phyloP scores from a whole-genome alignment of 495 filamentous ascomycete genomes.

The Hypoxylon perforatum region DNA sequence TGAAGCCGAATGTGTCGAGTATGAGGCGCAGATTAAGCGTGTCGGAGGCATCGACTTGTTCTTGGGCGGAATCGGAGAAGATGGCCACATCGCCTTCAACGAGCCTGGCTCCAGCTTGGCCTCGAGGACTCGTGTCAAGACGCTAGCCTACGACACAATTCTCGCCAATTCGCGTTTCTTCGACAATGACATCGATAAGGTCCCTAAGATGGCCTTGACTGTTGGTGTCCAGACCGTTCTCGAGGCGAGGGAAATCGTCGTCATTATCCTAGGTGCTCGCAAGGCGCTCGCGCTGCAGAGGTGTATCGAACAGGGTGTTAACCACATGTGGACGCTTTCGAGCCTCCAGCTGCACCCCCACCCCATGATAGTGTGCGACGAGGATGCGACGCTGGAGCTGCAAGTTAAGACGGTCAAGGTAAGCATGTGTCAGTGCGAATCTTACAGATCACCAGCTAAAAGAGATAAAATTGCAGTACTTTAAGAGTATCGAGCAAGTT shows the following conservation, averaged over 20 bases:
- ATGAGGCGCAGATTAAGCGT: conserved; percentile 80
- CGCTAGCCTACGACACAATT: conserved; percentile 87
- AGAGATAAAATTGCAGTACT: conserved; percentile 65
- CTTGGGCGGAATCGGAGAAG: conserved; percentile 84
- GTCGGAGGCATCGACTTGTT: conserved; percentile 87
- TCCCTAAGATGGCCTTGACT: conserved; percentile 85
- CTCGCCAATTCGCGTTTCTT: conserved; percentile 89
- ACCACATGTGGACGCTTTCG: conserved; percentile 91
- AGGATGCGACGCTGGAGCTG: conserved; percentile 84
- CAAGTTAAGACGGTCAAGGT: conserved; percentile 89
- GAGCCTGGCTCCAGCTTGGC: conserved; percentile 85
- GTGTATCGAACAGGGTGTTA: conserved; percentile 83
- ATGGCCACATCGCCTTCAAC: conserved; percentile 92
- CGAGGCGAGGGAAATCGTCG: conserved; percentile 83
- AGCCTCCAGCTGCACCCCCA: conserved; percentile 82
- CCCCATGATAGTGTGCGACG: conserved; percentile 83
- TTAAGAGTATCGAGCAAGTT: conserved; percentile 73
- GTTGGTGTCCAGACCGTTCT: conserved; percentile 90
- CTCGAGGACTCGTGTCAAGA: conserved; percentile 85
- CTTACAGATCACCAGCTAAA: conserved; percentile 13
- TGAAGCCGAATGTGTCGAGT: conserved; percentile 78
- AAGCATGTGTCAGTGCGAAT: conserved; percentile 6
- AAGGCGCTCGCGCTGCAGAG: conserved; percentile 84
- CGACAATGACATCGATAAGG: conserved; percentile 73
- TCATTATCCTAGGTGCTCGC: conserved; percentile 82